Evolutionary conservation across 2,329 filamentous ascomycete genomes (phyloP), one percentile per base, ranked within the genome.

Genomic region (Dissoconium aciculare): DNA sequence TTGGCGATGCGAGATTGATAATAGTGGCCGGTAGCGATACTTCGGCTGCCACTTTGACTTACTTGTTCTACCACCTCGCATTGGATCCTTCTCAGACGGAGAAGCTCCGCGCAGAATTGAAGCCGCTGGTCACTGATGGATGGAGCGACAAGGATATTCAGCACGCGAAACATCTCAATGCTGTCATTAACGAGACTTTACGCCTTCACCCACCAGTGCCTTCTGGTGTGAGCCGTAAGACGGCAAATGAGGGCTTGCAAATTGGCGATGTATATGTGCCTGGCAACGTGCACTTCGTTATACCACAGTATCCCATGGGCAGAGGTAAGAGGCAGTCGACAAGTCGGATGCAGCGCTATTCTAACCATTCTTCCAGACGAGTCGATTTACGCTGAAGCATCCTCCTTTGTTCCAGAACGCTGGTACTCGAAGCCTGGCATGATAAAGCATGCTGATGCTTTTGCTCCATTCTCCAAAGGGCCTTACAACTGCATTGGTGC

Each of bases 21-120:
- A 51, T 59, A 11, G 47, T 57, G 14, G 55, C 55, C 14, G 56
- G 56, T 5, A 57, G 51, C 19, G 60, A 64, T 36, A 64, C 60
- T 5, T 60, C 57, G 0, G 48, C 58, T 5, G 50, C 53, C 1
- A 52, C 56, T 0, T 39, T 64, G 12, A 52, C 55, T 1, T 48
- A 50, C 30, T 42, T 61, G 5, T 58, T 65, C 40, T 63, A 58
- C 37, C 40, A 56, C 26, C 42, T 57, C 3, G 50, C 48, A 4
- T 42, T 42, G 8, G 39, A 53, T 19, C 48, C 46, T 5, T 49
- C 36, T 11, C 40, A 37, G 21, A 36, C 49, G 17, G 40, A 43
- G 11, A 50, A 50, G 32, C 36, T 61, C 27, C 42, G 54, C 23
- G 31, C 51, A 31, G 51, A 59, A 36, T 40, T 58, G 2, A 40